A percentile compares a stretch with the other conserved stretches of the same genome.
These are phyloP conservation scores for Globisporangium echinulatum DNA, from an alignment of 352 stramenopile genomes.

Conservation along the genomic window DNA sequence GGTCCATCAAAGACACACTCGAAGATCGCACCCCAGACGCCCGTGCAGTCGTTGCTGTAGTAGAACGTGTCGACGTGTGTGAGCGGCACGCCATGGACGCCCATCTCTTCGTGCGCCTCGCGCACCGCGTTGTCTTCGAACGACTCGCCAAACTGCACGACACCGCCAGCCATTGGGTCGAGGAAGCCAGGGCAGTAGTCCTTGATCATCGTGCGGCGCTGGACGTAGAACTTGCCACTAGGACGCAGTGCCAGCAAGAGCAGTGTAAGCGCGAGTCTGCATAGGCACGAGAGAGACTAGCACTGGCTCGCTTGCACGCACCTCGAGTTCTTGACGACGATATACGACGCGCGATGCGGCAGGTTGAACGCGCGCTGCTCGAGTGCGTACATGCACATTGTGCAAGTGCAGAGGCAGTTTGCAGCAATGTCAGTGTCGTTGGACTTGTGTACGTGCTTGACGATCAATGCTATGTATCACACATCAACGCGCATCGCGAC, in stretches of 20 bases:
- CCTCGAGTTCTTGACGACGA: conserved; percentile 79
- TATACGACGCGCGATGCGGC: conserved; percentile 81
- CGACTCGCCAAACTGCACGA: conserved; percentile 71
- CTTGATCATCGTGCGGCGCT: conserved; percentile 83
- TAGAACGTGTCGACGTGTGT: conserved; percentile 55
- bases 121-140: conserved; percentile 60
- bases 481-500: not conserved
- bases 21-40: conserved; percentile 75
- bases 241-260: not conserved
- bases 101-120: conserved; percentile 83
- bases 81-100: conserved; percentile 53
- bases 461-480: not conserved
- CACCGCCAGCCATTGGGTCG: conserved; percentile 77
- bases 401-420: too few species aligned
- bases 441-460: too few species aligned
- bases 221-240: conserved; percentile 71
- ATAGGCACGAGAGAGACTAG: not conserved
- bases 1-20: conserved; percentile 69
- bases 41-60: conserved; percentile 50
- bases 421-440: too few species aligned
- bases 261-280: not conserved
- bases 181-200: conserved; percentile 85
- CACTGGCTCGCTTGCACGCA: conserved; percentile 8
- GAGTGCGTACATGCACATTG: too few species aligned
- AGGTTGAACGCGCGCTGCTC: conserved; percentile 65